phyloP scores from a whole-genome alignment of 257 asterid genomes.

The Gentiana dahurica region DNA sequence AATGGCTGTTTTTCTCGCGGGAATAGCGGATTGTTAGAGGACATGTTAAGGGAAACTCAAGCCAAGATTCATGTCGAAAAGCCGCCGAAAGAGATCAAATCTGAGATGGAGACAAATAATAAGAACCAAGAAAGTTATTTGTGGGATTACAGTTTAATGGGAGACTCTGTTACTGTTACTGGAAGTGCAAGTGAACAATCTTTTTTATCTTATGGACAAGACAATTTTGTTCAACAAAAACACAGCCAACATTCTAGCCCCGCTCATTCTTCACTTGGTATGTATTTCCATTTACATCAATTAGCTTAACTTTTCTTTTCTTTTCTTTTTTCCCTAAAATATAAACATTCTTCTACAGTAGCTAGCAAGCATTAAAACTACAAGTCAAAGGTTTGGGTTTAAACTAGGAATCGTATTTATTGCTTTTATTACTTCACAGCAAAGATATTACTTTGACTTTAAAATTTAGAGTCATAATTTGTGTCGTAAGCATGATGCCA shows the following conservation, averaged over 20 bases:
- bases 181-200: no score
- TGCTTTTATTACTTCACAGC: no score
- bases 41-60: conserved; percentile 34
- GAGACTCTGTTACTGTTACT: not conserved
- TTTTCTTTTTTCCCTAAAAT: no score
- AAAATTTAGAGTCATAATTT: no score
- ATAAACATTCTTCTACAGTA: no score
- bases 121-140: conserved; percentile 8
- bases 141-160: conserved; percentile 17
- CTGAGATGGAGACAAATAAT: not conserved
- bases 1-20: conserved; percentile 10
- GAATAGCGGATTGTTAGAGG: conserved; percentile 46
- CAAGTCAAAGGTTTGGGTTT: no score
- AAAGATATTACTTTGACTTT: no score
- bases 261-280: conserved; percentile 9
- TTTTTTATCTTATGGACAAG: conserved; percentile 16
- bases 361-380: no score
- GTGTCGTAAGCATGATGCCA: no score
- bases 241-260: conserved; percentile 18
- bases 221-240: conserved; percentile 13
- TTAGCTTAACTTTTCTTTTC: no score
- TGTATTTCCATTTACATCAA: not conserved
- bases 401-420: no score
- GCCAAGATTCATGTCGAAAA: conserved; percentile 14
- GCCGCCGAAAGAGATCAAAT: not conserved